A percentile compares a stretch with the other conserved stretches of the same genome.
These are phyloP conservation scores for Dothistroma septosporum DNA, from an alignment of 2,329 filamentous ascomycete species.

Conservation along the genomic window DNA sequence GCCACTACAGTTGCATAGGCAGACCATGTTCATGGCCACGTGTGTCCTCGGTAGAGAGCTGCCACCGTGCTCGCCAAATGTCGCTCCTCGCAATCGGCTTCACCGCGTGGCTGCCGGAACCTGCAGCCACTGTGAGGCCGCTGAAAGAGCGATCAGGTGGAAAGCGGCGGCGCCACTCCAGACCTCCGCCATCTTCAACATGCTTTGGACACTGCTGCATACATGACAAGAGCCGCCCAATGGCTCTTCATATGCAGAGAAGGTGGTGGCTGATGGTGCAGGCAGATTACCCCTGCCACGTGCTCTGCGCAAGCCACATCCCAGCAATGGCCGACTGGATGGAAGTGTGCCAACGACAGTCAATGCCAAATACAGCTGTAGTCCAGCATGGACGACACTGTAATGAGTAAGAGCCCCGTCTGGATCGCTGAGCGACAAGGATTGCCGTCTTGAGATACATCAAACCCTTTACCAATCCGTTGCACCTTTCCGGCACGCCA, in stretches of 20 bases:
- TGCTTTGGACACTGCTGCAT: neutral
- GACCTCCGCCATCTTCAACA: neutral
- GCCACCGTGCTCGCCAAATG: neutral
- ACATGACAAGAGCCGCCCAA: neutral
- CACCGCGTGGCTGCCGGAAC: neutral
- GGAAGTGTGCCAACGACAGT: neutral
- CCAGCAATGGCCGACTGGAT: neutral
- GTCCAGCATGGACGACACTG: neutral
- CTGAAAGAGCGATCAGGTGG: neutral
- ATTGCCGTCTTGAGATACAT: too few species aligned
- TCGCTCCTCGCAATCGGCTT: neutral
- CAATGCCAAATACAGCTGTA: neutral
- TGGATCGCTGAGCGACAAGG: neutral
- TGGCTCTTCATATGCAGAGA: neutral
- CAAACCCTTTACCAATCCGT: too few species aligned
- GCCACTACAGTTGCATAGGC: neutral
- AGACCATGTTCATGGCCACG: neutral
- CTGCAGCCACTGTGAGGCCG: neutral
- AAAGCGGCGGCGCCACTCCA: neutral
- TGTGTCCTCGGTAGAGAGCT: neutral
- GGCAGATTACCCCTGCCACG: neutral
- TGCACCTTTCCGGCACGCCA: too few species aligned
- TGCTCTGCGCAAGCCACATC: neutral
- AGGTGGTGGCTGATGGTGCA: neutral
- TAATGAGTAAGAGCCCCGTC: neutral